A percentile compares a stretch with the other conserved stretches of the same genome.
These are phyloP conservation scores for Alternaria triticimaculans DNA, from an alignment of 2,329 filamentous ascomycete genomes.

Conservation along the genomic window DNA sequence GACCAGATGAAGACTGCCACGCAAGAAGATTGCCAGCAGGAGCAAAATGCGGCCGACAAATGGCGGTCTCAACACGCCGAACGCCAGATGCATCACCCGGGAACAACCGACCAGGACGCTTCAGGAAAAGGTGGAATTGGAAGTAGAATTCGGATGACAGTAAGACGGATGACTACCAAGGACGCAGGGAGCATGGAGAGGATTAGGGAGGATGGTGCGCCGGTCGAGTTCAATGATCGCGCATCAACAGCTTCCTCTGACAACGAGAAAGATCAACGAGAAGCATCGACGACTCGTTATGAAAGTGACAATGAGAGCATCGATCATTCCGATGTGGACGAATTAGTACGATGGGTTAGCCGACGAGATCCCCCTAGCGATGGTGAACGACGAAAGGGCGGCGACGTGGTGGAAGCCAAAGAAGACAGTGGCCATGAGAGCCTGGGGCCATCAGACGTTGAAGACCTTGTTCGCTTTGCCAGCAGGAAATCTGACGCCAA, in stretches of 20 bases:
- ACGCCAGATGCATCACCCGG: conserved; percentile 34
- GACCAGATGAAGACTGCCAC: conserved; percentile 29
- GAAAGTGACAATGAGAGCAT: conserved; percentile 34
- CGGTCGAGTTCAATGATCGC: conserved; percentile 24
- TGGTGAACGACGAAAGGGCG: conserved; percentile 25
- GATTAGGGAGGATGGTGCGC: conserved; percentile 26
- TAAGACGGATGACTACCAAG: conserved; percentile 39
- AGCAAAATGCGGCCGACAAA: conserved; percentile 24
- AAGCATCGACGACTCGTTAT: conserved; percentile 1
- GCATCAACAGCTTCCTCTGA: conserved; percentile 35
- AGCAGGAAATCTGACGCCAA: conserved; percentile 25
- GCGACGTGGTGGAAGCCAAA: conserved; percentile 7
- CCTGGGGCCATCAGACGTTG: conserved; percentile 39
- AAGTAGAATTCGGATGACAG: conserved; percentile 32
- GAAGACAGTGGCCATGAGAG: conserved; percentile 38
- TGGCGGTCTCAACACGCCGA: conserved; percentile 41
- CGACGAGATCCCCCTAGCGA: conserved; percentile 38
- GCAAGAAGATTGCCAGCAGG: conserved; percentile 26
- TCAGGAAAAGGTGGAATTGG: conserved; percentile 27
- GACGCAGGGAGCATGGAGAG: conserved; percentile 32
- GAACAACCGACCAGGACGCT: conserved; percentile 30
- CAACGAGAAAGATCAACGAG: conserved; percentile 18
- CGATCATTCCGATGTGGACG: conserved; percentile 42
- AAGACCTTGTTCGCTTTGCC: conserved; percentile 38
- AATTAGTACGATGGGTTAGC: conserved; percentile 44